Percentiles rank a stretch among this genome's conserved stretches.
Conservation (phyloP, 495 filamentous ascomycete genomes). For the Aspergillus nanangensis region DNA sequence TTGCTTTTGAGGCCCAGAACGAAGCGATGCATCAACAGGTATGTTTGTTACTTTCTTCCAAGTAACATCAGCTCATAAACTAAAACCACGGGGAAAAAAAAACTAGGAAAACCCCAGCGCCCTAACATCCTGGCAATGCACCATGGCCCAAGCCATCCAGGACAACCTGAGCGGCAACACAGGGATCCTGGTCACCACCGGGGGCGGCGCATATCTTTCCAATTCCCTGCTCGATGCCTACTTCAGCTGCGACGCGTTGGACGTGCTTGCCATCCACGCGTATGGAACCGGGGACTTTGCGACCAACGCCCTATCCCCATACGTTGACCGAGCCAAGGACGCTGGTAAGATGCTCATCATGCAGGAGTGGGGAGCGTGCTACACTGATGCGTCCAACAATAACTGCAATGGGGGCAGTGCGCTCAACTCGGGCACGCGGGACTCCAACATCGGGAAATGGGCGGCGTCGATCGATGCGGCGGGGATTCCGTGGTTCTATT, state of each 20-base stretch:
- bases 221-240: background rate
- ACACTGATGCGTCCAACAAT: conserved; percentile 12
- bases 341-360: conserved; percentile 22
- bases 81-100: too few relatives aligned
- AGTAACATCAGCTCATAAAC: too few relatives aligned
- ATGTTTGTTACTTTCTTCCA: too few relatives aligned
- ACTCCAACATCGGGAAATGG: background rate
- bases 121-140: background rate
- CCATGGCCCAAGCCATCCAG: background rate
- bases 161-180: background rate
- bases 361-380: conserved; percentile 21
- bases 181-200: background rate
- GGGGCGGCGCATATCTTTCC: background rate
- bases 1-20: background rate
- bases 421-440: background rate
- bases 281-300: conserved; percentile 21
- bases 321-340: conserved; percentile 13
- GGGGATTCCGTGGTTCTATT: conserved; percentile 25
- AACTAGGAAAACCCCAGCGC: background rate
- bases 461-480: conserved; percentile 11
- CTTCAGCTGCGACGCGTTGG: background rate
- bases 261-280: conserved; percentile 9
- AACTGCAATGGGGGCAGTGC: conserved; percentile 4
- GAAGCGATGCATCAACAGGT: background rate
- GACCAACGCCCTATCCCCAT: conserved; percentile 10